A percentile compares a stretch with the other conserved stretches of the same genome.
phyloP scores from a whole-genome alignment of 495 filamentous ascomycete genomes.

The Penicillium bialowiezense region DNA sequence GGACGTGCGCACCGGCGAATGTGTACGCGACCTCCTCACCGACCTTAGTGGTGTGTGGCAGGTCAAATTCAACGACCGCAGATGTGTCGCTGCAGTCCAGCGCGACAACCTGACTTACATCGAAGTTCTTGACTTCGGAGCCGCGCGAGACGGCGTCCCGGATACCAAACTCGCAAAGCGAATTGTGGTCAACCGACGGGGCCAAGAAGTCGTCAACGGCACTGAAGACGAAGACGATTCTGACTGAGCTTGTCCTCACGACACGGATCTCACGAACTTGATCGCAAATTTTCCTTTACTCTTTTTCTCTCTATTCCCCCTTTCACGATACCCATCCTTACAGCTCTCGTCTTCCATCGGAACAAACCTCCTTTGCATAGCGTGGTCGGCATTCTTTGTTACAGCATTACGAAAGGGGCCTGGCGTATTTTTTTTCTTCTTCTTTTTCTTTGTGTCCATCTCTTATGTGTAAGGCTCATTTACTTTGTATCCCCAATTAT shows the following conservation, averaged over 20 bases:
- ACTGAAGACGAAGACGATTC: conserved; percentile 45
- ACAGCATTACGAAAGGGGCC: conserved; percentile 35
- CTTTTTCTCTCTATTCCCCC: conserved; percentile 10
- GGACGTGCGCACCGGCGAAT: conserved; percentile 90
- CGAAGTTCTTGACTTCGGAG: conserved; percentile 94
- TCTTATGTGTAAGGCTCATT: conserved; percentile 6
- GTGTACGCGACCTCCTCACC: conserved; percentile 91
- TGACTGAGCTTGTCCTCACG: conserved; percentile 25
- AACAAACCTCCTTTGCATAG: conserved; percentile 42
- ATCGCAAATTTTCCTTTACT: conserved; percentile 1
- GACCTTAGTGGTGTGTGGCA: conserved; percentile 97
- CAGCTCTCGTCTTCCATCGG: conserved; percentile 21
- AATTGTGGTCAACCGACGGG: conserved; percentile 68
- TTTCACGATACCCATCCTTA: conserved; percentile 31
- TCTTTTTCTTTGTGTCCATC: conserved; percentile 9
- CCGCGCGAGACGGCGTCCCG: conserved; percentile 75
- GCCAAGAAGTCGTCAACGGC: conserved; percentile 36
- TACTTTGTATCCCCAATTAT: conserved; percentile 4
- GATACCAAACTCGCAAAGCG: conserved; percentile 73
- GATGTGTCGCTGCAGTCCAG: conserved; percentile 97
- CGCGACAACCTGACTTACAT: conserved; percentile 89
- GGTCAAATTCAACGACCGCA: conserved; percentile 92
- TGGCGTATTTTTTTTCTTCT: conserved; percentile 32
- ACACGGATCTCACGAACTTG: background rate
- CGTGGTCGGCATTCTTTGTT: conserved; percentile 42